Evolutionary conservation across 169 alveolate genomes (phyloP).

Genomic region (Plasmodium gaboni): DNA sequence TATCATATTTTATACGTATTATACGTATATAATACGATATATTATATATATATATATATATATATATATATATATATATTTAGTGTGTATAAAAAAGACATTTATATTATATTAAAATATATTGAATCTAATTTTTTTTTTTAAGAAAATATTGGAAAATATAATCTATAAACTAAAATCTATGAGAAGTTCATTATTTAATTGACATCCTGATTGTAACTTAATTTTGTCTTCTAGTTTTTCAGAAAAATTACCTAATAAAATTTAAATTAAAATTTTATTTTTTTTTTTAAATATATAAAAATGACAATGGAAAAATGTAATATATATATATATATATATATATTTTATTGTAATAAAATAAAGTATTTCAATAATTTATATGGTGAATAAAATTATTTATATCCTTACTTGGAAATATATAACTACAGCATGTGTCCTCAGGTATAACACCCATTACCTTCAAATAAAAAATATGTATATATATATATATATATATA

Average conservation of each 20-base stretch:
- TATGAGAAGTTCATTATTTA: conserved; percentile 66
- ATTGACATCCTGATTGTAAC: conserved; percentile 67
- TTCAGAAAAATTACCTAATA: conserved; percentile 67
- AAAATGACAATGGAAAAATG: too few species aligned
- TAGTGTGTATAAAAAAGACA: conserved; percentile 1
- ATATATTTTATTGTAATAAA: neutral
- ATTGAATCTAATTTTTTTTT: neutral
- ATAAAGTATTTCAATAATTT: too few species aligned
- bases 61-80: neutral
- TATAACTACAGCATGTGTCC: conserved; percentile 21
- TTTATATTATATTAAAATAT: neutral
- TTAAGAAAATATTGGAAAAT: too few species aligned
- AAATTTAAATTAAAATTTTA: neutral
- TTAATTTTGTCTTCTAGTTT: conserved; percentile 55
- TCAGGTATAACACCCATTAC: conserved; percentile 68
- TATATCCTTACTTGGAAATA: conserved; percentile 45
- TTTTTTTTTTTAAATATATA: neutral
- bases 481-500: conserved; percentile 4
- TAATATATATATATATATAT: neutral
- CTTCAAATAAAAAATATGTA: neutral
- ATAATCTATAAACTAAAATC: conserved; percentile 25
- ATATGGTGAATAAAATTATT: too few species aligned
- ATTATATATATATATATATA: neutral
- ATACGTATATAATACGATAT: too few species aligned
- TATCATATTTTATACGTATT: too few species aligned